Conservation (phyloP, 2,329 filamentous ascomycete genomes). For the Macrophomina phaseolina region DNA sequence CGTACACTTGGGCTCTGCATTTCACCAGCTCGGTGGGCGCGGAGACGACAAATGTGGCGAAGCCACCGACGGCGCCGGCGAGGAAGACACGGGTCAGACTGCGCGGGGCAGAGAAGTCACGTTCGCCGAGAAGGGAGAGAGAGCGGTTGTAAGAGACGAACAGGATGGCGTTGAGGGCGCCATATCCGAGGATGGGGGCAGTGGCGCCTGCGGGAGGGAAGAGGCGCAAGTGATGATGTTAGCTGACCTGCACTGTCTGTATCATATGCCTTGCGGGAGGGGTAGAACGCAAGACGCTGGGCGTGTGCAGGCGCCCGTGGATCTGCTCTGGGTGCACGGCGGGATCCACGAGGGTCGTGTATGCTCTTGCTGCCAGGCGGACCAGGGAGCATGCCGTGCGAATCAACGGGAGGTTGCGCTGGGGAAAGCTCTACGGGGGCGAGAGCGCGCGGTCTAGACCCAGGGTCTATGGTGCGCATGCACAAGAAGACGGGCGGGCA, state of each 20-base stretch:
- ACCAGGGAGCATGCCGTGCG: too few relatives aligned
- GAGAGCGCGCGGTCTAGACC: too few relatives aligned
- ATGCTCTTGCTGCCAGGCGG: too few relatives aligned
- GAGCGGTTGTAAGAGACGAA: slow-evolving; percentile 91
- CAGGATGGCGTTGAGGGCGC: slow-evolving; percentile 86
- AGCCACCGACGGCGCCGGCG: slow-evolving; percentile 79
- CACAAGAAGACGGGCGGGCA: too few relatives aligned
- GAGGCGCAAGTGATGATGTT: slow-evolving; percentile 29
- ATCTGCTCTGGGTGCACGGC: too few relatives aligned
- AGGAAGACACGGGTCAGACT: slow-evolving; percentile 71
- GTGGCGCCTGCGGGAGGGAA: slow-evolving; percentile 65
- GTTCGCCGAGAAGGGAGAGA: slow-evolving; percentile 64
- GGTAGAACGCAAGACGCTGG: not conserved
- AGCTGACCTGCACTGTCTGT: not conserved
- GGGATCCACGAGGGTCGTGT: too few relatives aligned
- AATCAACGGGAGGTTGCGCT: too few relatives aligned
- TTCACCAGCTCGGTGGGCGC: slow-evolving; percentile 92
- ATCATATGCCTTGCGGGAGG: not conserved
- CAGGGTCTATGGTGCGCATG: too few relatives aligned
- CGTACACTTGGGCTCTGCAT: slow-evolving; percentile 78
- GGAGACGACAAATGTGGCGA: slow-evolving; percentile 84
- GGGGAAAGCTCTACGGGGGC: too few relatives aligned
- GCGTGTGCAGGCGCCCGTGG: too few relatives aligned
- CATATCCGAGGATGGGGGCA: slow-evolving; percentile 87
- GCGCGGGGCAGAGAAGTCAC: slow-evolving; percentile 33